These are phyloP conservation scores for Pseudopyricularia javanii DNA, from an alignment of 2,329 filamentous ascomycete genomes.

Conservation along the genomic window DNA sequence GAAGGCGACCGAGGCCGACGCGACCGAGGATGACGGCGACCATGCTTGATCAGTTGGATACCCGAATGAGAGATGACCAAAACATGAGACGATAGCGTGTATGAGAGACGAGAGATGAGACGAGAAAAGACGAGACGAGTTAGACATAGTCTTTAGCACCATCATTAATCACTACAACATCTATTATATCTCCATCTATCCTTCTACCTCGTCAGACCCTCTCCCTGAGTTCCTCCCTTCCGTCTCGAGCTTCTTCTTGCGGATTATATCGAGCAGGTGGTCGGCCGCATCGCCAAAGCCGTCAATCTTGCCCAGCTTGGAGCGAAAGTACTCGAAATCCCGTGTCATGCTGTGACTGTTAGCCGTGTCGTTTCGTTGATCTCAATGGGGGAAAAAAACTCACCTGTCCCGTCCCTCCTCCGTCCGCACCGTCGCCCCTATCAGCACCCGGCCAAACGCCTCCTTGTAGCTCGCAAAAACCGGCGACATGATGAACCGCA, in stretches of 20 bases:
- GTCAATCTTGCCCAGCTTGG: conserved; percentile 63
- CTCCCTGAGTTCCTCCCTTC: background rate
- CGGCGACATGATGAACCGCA: conserved; percentile 73
- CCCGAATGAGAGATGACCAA: no score
- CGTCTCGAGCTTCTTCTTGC: conserved; percentile 37
- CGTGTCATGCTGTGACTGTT: conserved; percentile 50
- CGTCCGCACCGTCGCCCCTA: conserved; percentile 51
- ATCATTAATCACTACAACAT: no score
- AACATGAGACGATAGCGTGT: no score
- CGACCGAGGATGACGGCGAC: background rate
- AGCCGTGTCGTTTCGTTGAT: background rate
- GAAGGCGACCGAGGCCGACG: background rate
- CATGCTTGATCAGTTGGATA: no score
- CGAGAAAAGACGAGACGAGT: no score
- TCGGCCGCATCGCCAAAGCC: conserved; percentile 66
- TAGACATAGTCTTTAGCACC: no score
- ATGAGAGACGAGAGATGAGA: no score
- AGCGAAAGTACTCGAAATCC: conserved; percentile 63
- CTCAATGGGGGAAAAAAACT: conserved; percentile 15
- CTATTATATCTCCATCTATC: no score
- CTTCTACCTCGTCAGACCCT: background rate
- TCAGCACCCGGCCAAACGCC: conserved; percentile 62
- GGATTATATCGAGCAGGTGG: conserved; percentile 52
- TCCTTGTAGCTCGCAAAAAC: conserved; percentile 75
- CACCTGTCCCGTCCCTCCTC: conserved; percentile 61